These are phyloP conservation scores for Actinomucor elegans DNA, from an alignment of 371 early-diverging fungal species.

Conservation along the genomic window DNA sequence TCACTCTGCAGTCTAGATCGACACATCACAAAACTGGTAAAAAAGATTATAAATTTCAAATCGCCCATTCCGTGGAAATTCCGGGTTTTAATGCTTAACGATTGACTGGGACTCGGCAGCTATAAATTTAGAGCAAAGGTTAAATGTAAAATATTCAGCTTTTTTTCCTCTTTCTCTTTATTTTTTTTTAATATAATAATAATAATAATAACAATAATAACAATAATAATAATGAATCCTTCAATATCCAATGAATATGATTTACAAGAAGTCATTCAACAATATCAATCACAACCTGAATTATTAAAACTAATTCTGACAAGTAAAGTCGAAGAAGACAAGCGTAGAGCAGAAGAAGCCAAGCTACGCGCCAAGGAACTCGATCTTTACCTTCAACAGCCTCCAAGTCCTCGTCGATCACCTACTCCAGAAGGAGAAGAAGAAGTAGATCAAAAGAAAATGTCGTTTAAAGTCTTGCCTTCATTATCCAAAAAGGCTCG, in stretches of 20 bases:
- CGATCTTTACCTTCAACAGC: conserved; percentile 38
- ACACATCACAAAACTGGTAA: background rate
- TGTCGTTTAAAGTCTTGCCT: background rate
- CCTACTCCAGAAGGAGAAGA: background rate
- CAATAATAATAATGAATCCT: conserved; percentile 4
- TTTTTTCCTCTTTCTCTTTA: background rate
- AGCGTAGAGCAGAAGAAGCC: conserved; percentile 64
- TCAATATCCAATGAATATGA: conserved; percentile 42
- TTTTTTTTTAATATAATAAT: background rate
- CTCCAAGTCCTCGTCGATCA: conserved; percentile 6
- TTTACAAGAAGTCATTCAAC: conserved; percentile 58
- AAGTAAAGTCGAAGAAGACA: conserved; percentile 68
- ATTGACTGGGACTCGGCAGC: too few relatives aligned
- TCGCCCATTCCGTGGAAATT: conserved; percentile 10
- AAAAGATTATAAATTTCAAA: conserved; percentile 3
- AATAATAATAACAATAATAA: background rate
- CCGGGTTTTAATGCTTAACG: conserved; percentile 12
- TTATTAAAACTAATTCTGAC: conserved; percentile 60
- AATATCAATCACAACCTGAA: conserved; percentile 61
- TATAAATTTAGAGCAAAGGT: too few relatives aligned
- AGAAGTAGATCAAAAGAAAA: too few relatives aligned
- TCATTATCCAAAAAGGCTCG: conserved; percentile 1
- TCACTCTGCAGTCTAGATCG: too few relatives aligned
- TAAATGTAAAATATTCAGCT: background rate
- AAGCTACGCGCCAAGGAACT: conserved; percentile 56